phyloP scores from a whole-genome alignment of 352 stramenopile genomes.

The Globisporangium spiculum region DNA sequence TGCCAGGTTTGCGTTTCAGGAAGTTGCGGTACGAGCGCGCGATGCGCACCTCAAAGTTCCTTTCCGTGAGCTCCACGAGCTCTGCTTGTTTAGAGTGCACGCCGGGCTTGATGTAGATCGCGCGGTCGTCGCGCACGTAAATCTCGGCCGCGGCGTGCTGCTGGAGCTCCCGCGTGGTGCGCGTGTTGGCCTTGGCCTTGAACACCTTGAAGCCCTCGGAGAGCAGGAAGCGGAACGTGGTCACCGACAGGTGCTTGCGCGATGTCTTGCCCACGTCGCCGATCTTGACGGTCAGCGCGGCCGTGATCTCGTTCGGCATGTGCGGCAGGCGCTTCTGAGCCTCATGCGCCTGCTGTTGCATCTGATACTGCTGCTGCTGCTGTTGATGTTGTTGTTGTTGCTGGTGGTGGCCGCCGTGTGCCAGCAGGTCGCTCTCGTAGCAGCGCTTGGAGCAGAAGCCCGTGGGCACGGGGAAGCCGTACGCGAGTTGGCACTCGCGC shows the following conservation, averaged over 20 bases:
- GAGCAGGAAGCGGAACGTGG: constrained; percentile 64
- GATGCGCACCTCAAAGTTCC: constrained; percentile 71
- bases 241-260: constrained; percentile 60
- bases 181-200: constrained; percentile 60
- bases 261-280: constrained; percentile 66
- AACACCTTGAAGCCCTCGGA: constrained; percentile 77
- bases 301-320: constrained; percentile 63
- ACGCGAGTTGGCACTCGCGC: constrained; percentile 34
- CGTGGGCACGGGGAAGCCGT: constrained; percentile 27
- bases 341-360: not conserved
- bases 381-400: too few relatives aligned
- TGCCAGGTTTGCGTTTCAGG: constrained; percentile 58
- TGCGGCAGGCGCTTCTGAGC: constrained; percentile 7
- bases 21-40: constrained; percentile 76
- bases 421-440: constrained; percentile 30
- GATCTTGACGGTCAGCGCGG: constrained; percentile 73
- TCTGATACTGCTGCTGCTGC: not conserved
- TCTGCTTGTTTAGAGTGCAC: constrained; percentile 80
- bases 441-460: constrained; percentile 44
- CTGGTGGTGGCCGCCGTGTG: not conserved
- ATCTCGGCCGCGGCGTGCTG: constrained; percentile 27
- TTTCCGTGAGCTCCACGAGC: constrained; percentile 58
- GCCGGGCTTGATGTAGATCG: constrained; percentile 75
- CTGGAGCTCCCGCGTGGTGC: constrained; percentile 51
- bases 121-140: constrained; percentile 55